Evolutionary conservation across 345 rosid species (phyloP).

Genomic region (Salix brachista): DNA sequence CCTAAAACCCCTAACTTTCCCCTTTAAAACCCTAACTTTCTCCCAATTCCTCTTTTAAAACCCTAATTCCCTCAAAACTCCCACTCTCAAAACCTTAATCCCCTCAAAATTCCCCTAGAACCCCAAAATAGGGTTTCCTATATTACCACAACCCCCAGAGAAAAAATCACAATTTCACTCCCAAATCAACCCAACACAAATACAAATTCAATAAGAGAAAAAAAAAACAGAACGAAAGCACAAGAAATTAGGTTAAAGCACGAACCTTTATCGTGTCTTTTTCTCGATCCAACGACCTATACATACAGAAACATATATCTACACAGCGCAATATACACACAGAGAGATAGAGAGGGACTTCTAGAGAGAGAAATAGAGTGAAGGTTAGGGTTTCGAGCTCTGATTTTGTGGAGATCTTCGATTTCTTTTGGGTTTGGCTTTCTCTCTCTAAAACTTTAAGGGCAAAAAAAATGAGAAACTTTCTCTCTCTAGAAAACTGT

Average conservation of each 20-base stretch:
- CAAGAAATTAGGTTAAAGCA: background rate
- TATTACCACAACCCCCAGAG: background rate
- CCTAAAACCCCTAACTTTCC: slow-evolving; percentile 38
- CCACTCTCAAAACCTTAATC: background rate
- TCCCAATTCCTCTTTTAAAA: background rate
- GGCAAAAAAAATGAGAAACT: background rate
- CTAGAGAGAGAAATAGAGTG: background rate
- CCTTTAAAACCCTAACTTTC: slow-evolving; percentile 25
- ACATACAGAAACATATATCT: background rate
- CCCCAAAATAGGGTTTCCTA: background rate
- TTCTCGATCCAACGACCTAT: slow-evolving; percentile 10
- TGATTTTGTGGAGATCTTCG: slow-evolving; percentile 5
- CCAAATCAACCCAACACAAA: background rate
- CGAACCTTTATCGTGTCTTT: background rate
- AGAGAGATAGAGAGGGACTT: background rate
- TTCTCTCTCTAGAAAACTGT: slow-evolving; percentile 13
- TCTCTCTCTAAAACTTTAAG: slow-evolving; percentile 5
- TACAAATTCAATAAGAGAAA: background rate
- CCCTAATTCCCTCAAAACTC: background rate
- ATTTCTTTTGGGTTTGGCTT: slow-evolving; percentile 6
- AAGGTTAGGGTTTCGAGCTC: slow-evolving; percentile 17
- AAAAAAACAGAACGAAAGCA: background rate
- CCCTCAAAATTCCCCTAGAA: background rate
- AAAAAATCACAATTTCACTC: background rate
- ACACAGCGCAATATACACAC: background rate